Conservation (phyloP, 129 eudicot genomes). For the Centaurea solstitialis region DNA sequence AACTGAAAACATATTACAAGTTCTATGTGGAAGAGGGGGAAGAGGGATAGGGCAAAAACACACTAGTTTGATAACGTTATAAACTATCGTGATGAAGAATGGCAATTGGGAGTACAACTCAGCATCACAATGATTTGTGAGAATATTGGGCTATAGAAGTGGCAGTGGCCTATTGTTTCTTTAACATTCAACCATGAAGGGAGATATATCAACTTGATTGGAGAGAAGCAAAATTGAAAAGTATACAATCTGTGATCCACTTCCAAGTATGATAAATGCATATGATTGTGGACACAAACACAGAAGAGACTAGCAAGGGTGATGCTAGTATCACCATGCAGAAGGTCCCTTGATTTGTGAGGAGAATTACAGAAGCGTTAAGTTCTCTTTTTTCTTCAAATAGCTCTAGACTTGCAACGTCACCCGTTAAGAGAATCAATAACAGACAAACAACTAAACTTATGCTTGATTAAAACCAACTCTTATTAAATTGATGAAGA, state of each 20-base stretch:
- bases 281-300: no score
- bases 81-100: neutral
- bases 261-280: neutral
- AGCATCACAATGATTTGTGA: neutral
- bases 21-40: neutral
- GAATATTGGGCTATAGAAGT: neutral
- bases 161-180: neutral
- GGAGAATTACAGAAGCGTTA: neutral
- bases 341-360: neutral
- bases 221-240: no score
- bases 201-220: no score
- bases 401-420: no score
- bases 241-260: neutral
- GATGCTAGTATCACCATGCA: neutral
- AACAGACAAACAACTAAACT: neutral
- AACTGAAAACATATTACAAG: neutral
- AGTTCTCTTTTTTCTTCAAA: no score
- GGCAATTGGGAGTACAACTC: neutral
- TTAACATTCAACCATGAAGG: neutral
- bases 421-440: neutral
- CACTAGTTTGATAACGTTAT: constrained; percentile 3
- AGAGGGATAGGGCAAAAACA: neutral
- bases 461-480: neutral
- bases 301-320: no score
- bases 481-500: neutral